Evolutionary conservation across 1,284 basidiomycete genomes (phyloP), one percentile per base, ranked within the genome.

Genomic region (Caloboletus firmus): DNA sequence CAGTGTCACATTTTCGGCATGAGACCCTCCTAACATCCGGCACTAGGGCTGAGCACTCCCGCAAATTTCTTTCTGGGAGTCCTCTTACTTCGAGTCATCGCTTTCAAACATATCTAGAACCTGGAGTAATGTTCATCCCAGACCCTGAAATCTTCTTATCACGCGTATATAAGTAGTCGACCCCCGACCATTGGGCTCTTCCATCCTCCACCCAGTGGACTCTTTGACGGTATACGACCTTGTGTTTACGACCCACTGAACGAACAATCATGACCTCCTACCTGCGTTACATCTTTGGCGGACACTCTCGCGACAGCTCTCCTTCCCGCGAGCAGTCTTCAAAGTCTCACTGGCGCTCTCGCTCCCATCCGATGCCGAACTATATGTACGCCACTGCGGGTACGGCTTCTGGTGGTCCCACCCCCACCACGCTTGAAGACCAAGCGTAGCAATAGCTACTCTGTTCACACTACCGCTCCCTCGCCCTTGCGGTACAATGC

Each of bases 381-480:
- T 69, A 72, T 28, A 67, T 71, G 51, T 72, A 69, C 28, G 57
- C 61, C 1, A 15, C 56, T 10, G 45, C 70, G 1, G 36, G 64
- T 20, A 17, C 63, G 39, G 9, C 56, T 13, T 57, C 59, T 52
- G 53, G 44, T 28, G 66, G 54, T 18, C 57, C 67, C 2, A 54
- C 62, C 67, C n/a, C 65, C 60, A 28, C 62, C 69, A 2, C 66
- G 62, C 10, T 55, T 72, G 48, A 69, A 72, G 57, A 69, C 70
- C 20, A 69, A 69, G 39, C 69, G 67, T 34, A 69, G 70, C 59
- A 69, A 69, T 48, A 69, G 67, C 47, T 69, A 72, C 49, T 67
- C 63, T 47, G 70, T 70, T 9, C 64, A 62, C 17, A 55, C 67
- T 22, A 60, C 60, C 13, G 44, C 56, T 32, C 70, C 67, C 13